Evolutionary conservation across 2,329 filamentous ascomycete genomes (phyloP), one percentile per base, ranked within the genome.

Genomic region (Colletotrichum somersetense): DNA sequence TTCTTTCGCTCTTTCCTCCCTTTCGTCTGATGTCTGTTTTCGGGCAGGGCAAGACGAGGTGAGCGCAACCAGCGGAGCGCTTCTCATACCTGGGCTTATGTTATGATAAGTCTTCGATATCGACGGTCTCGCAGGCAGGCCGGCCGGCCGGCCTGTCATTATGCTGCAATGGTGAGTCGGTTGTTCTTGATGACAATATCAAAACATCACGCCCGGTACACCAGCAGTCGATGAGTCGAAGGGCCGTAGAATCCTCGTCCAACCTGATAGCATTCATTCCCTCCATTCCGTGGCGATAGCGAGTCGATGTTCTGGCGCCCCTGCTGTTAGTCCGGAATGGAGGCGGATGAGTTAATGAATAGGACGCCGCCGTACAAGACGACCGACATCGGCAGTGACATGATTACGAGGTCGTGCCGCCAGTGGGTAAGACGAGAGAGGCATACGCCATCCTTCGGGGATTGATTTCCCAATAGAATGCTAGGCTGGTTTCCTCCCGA

Each of bases 331-430:
- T 5, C 10, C 30, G 30, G 30, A 35, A 16, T n/a, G 44, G 33
- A 40, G 59, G n/a, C 11, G 20, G 33, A 23, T 44, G 42, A 40
- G 44, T 50, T 62, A 62, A 62, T 38, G 59, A 62, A 62, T 8
- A 44, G 48, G 61, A 18, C 61, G 35, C 61, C 18, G 44, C 44
- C 44, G 20, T n/a, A n/a, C 16, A 30, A 33, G 35, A 30, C 16
- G 30, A 63, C 69, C 69, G 69, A 72, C 69, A 72, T 72, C 69
- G 69, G 69, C 69, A 72, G 53, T 72, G 69, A 69, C 66, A 65
- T 69, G 69, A 68, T 72, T 69, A 58, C 69, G 55, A 72, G 69
- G 69, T 72, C 58, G 52, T 63, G 69, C 44, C 66, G 40, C 52
- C 42, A 59, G 66, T 59, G 65, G 69, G 69, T 68, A 59, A 72